A percentile compares a stretch with the other conserved stretches of the same genome.
These are phyloP conservation scores for Chiua sp. DNA, from an alignment of 1,284 basidiomycete species.

Conservation along the genomic window DNA sequence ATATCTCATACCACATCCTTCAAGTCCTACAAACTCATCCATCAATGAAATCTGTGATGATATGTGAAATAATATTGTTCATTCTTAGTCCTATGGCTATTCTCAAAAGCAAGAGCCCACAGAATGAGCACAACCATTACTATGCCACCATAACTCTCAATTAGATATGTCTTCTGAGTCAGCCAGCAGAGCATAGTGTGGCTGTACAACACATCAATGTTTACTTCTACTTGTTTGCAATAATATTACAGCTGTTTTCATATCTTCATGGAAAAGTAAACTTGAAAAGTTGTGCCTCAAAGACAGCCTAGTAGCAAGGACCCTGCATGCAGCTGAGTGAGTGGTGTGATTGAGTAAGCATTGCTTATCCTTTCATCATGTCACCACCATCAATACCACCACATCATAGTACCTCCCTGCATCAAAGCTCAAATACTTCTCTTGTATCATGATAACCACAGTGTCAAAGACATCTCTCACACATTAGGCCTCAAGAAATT, in stretches of 20 bases:
- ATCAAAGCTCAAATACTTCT: conserved; percentile 7
- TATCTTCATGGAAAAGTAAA: too few species aligned
- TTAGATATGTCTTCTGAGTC: conserved; percentile 90
- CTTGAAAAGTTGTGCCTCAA: too few species aligned
- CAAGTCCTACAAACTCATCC: conserved; percentile 93
- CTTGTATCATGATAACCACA: background rate
- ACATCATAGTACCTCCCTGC: background rate
- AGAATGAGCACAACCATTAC: conserved; percentile 78
- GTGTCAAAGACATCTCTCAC: conserved; percentile 2
- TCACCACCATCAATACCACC: background rate
- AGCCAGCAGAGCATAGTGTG: conserved; percentile 73
- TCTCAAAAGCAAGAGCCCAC: conserved; percentile 37
- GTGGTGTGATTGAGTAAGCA: too few species aligned
- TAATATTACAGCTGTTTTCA: too few species aligned
- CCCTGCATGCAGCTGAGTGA: too few species aligned
- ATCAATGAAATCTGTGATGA: conserved; percentile 91
- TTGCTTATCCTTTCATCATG: too few species aligned
- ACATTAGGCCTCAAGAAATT: conserved; percentile 3
- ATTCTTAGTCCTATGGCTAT: conserved; percentile 55
- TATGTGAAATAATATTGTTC: conserved; percentile 85
- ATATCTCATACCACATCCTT: conserved; percentile 89
- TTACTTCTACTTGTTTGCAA: conserved; percentile 97
- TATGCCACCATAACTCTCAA: conserved; percentile 95
- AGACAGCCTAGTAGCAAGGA: too few species aligned
- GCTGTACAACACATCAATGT: conserved; percentile 87